A percentile compares a stretch with the other conserved stretches of the same genome.
These are phyloP conservation scores for Trichosporon inkin DNA, from an alignment of 1,284 basidiomycete genomes.

Conservation along the genomic window DNA sequence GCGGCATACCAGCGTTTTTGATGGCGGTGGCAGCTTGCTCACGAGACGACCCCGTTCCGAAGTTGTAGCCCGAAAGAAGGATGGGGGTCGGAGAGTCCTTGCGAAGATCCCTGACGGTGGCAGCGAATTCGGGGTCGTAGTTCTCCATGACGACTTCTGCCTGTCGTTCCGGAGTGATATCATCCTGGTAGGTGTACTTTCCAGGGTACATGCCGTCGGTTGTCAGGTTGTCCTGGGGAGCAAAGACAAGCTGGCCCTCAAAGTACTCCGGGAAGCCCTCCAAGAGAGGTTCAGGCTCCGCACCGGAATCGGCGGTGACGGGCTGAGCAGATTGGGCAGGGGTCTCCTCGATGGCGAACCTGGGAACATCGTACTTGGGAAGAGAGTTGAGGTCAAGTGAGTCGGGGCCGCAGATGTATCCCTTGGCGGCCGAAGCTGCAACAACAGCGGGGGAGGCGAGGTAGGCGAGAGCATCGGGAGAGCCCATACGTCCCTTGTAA, in stretches of 20 bases:
- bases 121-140: slow-evolving; percentile 86
- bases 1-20: slow-evolving; percentile 84
- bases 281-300: slow-evolving; percentile 66
- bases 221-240: slow-evolving; percentile 95
- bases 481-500: slow-evolving; percentile 98
- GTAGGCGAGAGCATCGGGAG: slow-evolving; percentile 90
- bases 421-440: slow-evolving; percentile 87
- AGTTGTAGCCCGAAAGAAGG: slow-evolving; percentile 93
- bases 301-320: slow-evolving; percentile 43
- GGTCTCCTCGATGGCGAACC: slow-evolving; percentile 49
- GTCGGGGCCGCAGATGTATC: slow-evolving; percentile 82
- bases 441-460: slow-evolving; percentile 95
- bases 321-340: slow-evolving; percentile 17
- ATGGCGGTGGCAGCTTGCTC: slow-evolving; percentile 98
- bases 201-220: slow-evolving; percentile 99
- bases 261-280: slow-evolving; percentile 79
- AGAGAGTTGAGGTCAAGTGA: slow-evolving; percentile 59
- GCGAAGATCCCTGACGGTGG: slow-evolving; percentile 62
- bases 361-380: slow-evolving; percentile 54
- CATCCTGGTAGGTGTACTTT: slow-evolving; percentile 99
- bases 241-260: slow-evolving; percentile 78
- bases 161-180: slow-evolving; percentile 90
- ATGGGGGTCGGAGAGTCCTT: slow-evolving; percentile 54
- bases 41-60: slow-evolving; percentile 96
- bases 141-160: slow-evolving; percentile 97